Base-by-base conservation (phyloP, 371 early-diverging fungal species). In the Conidiobolus incongruus region DNA sequence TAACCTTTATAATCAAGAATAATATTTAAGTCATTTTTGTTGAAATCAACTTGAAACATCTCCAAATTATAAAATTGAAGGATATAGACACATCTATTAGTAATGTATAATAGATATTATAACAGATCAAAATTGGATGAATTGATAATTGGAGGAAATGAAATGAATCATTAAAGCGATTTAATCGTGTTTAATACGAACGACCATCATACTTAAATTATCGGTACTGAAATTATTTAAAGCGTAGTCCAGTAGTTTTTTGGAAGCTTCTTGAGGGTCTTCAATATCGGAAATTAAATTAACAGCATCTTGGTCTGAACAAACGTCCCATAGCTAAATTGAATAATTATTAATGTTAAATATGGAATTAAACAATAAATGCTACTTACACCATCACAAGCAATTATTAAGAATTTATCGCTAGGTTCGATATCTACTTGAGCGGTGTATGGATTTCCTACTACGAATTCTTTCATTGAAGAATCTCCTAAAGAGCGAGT, bases 301-400 rank as follows among this genome's bases (percentile, higher is more conserved):
- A n/a, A 86, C 75, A 3, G 94, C 95, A 46, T 81, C 74, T 57
- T 95, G 86, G 58, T 95, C 95, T 8, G 76, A 66, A 57, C 91
- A 90, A n/a, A 94, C 96, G 63, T 96, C 97, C 97, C 97, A 95
- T 31, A 96, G 56, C 78, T 82, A 52, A 15, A 21, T 23, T 22
- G 15, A 13, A 31, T 1, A 20, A 2, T n/a, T 26, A 21, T 22
- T 22, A 11, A 15, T 26, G n/a, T n/a, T n/a, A n/a, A n/a, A 38
- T 36, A 29, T 24, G 35, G 34, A 24, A 10, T 43, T 43, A 10
- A n/a, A 35, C 17, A 39, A 20, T 46, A 2, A 44, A 38, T 17
- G 10, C 7, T 19, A 57, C 70, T 56, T 75, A 89, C 89, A 44
- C 97, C 97, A 62, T 96, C 97, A 59, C 97, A 96, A 21, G 97